A percentile compares a stretch with the other conserved stretches of the same genome.
These are phyloP conservation scores for Rhinocladiella mackenziei DNA, from an alignment of 2,329 filamentous ascomycete genomes.

Conservation along the genomic window DNA sequence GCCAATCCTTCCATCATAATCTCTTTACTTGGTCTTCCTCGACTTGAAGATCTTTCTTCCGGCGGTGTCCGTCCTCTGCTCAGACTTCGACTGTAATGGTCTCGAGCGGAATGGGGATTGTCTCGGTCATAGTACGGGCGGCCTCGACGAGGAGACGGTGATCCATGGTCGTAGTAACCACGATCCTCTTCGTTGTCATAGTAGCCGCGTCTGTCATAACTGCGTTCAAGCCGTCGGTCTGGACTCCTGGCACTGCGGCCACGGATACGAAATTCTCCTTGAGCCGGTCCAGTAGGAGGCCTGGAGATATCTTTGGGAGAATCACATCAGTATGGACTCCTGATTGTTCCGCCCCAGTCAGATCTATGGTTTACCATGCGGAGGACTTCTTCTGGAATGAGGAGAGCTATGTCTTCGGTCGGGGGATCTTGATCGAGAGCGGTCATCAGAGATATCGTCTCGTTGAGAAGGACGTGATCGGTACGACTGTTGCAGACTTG, in stretches of 20 bases:
- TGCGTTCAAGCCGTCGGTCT: constrained; percentile 31
- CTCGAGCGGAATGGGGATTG: constrained; percentile 42
- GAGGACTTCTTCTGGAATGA: constrained; percentile 44
- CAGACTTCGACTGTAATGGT: constrained; percentile 34
- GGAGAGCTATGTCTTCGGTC: constrained; percentile 37
- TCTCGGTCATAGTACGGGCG: constrained; percentile 46
- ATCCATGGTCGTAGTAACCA: constrained; percentile 33
- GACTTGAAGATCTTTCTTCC: constrained; percentile 37
- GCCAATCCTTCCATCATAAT: constrained; percentile 50
- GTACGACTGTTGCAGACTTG: constrained; percentile 17
- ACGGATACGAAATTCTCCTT: constrained; percentile 35
- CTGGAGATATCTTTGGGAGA: constrained; percentile 38
- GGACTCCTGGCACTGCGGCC: constrained; percentile 35
- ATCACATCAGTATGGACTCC: constrained; percentile 39
- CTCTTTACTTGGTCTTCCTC: constrained; percentile 46
- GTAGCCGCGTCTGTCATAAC: constrained; percentile 30
- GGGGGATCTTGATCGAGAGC: constrained; percentile 39
- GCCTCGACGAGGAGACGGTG: constrained; percentile 37
- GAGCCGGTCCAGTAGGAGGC: constrained; percentile 37
- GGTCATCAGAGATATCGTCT: constrained; percentile 47
- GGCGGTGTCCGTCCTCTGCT: constrained; percentile 33
- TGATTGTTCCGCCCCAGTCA: constrained; percentile 19
- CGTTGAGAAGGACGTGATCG: constrained; percentile 27
- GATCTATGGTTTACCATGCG: constrained; percentile 42
- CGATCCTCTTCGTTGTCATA: constrained; percentile 28